Evolutionary conservation across 768 basidiomycete species (phyloP).

Genomic region (Mycena filopes): DNA sequence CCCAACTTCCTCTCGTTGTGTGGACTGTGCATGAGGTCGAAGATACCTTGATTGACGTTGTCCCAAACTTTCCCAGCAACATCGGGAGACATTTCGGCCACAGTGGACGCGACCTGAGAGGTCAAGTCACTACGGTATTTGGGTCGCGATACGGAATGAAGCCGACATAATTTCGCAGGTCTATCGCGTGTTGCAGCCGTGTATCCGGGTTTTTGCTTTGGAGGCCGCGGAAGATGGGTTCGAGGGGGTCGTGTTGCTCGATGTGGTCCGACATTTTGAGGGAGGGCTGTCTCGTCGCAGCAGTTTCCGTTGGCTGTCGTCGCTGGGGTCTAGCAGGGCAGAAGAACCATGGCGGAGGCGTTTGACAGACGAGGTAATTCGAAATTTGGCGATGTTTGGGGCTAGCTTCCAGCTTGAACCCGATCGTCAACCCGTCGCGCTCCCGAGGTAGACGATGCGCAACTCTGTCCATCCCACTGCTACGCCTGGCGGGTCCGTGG

Average conservation of each 20-base stretch:
- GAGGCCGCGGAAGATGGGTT: constrained; percentile 74
- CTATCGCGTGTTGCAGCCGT: constrained; percentile 74
- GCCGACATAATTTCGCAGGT: constrained; percentile 80
- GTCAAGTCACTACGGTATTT: constrained; percentile 18
- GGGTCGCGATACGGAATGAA: constrained; percentile 22
- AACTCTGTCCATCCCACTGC: neutral
- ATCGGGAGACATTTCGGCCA: constrained; percentile 86
- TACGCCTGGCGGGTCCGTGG: neutral
- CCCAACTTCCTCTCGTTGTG: constrained; percentile 85
- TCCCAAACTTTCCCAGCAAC: constrained; percentile 87
- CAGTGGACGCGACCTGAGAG: constrained; percentile 72
- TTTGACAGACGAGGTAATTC: neutral
- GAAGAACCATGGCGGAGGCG: neutral
- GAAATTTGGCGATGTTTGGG: neutral
- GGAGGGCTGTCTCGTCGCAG: constrained; percentile 1
- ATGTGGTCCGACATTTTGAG: constrained; percentile 26
- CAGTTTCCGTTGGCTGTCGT: neutral
- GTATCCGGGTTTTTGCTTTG: constrained; percentile 72
- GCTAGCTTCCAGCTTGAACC: neutral
- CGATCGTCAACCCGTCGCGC: neutral
- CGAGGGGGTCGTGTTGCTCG: constrained; percentile 59
- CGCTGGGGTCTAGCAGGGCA: constrained; percentile 1
- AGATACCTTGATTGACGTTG: constrained; percentile 80
- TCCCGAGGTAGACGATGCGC: neutral
- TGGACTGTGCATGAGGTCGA: constrained; percentile 86